These are phyloP conservation scores for Gillenia trifoliata DNA, from an alignment of 306 rosid genomes.

Conservation along the genomic window DNA sequence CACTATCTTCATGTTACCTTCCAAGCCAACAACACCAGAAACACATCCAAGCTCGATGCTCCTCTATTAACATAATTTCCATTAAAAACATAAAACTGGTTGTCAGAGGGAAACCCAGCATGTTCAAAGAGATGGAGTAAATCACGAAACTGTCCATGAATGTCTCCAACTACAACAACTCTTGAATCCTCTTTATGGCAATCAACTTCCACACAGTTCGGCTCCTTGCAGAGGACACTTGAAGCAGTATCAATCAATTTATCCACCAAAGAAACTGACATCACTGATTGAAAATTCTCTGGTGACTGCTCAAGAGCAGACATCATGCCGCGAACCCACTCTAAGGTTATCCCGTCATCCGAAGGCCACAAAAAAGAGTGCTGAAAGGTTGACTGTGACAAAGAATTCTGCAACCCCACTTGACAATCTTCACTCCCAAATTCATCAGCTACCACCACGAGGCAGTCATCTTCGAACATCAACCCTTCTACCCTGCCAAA, in stretches of 20 bases:
- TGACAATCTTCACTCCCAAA: conserved; percentile 38
- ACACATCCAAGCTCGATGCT: conserved; percentile 82
- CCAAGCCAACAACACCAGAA: conserved; percentile 79
- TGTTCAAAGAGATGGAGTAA: conserved; percentile 54
- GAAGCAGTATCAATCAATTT: conserved; percentile 49
- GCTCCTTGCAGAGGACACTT: conserved; percentile 55
- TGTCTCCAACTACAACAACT: conserved; percentile 76
- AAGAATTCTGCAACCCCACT: conserved; percentile 33
- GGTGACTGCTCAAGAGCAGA: conserved; percentile 51
- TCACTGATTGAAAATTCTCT: conserved; percentile 40
- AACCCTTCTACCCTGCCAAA: conserved; percentile 33
- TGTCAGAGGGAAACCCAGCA: conserved; percentile 70
- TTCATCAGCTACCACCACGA: conserved; percentile 33
- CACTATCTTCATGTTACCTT: conserved; percentile 54
- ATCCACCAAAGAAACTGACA: conserved; percentile 52
- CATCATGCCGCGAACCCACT: conserved; percentile 77
- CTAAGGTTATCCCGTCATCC: conserved; percentile 53
- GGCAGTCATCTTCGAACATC: conserved; percentile 36
- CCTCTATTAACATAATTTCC: conserved; percentile 83
- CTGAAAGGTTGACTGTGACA: conserved; percentile 36
- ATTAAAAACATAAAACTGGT: conserved; percentile 67
- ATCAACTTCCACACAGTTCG: conserved; percentile 69
- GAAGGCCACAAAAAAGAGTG: conserved; percentile 60
- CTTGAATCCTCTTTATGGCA: conserved; percentile 61
- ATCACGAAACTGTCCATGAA: conserved; percentile 81